These are phyloP conservation scores for Pinus taeda DNA, from an alignment of 75 land plant genomes.

Conservation along the genomic window DNA sequence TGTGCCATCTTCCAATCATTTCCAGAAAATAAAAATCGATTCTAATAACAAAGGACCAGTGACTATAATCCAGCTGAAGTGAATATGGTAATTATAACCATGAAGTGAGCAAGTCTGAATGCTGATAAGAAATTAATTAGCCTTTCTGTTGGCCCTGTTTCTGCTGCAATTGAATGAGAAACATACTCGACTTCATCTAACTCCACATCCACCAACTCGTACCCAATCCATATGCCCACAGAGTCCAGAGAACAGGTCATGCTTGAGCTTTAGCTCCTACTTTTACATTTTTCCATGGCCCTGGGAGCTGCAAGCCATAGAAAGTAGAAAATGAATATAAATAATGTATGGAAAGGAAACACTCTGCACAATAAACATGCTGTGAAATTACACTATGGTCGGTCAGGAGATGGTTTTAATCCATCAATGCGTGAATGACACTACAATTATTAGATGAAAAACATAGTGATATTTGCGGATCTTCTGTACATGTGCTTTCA, in stretches of 20 bases:
- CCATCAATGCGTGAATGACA: not conserved
- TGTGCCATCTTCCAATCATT: conserved; percentile 3
- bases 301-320: conserved; percentile 9
- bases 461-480: not conserved
- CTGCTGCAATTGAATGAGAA: not conserved
- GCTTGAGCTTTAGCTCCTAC: conserved; percentile 9
- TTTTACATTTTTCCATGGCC: conserved; percentile 16
- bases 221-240: conserved; percentile 3
- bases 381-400: not conserved
- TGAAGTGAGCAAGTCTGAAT: conserved; percentile 1
- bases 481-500: not conserved
- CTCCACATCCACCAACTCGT: conserved; percentile 1
- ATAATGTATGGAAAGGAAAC: not conserved
- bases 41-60: not conserved
- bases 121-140: not conserved
- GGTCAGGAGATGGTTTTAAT: not conserved
- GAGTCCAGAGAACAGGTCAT: conserved; percentile 9
- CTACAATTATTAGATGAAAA: not conserved
- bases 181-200: not conserved
- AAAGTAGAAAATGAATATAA: not conserved
- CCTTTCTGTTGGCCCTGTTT: not conserved
- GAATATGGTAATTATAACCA: not conserved
- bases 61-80: not conserved
- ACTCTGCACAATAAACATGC: not conserved
- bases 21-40: not conserved